Evolutionary conservation across 2,329 filamentous ascomycete species (phyloP), one percentile per base, ranked within the genome.

Genomic region (Nigrospora sphaerica): DNA sequence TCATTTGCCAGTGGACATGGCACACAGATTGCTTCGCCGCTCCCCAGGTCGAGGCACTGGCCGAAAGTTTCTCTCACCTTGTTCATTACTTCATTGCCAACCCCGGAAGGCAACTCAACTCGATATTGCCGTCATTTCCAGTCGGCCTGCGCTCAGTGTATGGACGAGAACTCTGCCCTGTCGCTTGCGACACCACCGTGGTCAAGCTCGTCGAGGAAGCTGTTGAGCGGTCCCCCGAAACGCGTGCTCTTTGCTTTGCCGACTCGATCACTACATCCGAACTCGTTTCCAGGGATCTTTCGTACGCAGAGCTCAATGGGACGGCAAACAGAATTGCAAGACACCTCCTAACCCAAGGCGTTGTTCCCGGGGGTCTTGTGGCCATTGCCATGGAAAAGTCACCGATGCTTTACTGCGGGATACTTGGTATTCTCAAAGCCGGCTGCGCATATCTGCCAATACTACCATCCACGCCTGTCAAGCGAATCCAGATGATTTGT

Each of bases 391-490:
- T 95, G 77, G 79, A 91, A 18, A 95, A 93, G 59, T 91, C 84
- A 0, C 62, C 81, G 1, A 63, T 81, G 23, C 67, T 95, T 1
- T 95, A 95, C 57, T 72, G 83, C 28, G 75, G 81, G 0, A 87
- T 95, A 23, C 70, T 95, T 31, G 89, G 81, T 1, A 76, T 84
- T 18, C 63, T 88, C 32, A 95, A 95, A 57, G 70, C 80, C 6
- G 88, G 88, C 10, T 83, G 82, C 56, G 88, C 83, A 9, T 93
- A 95, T 57, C 66, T 95, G n/a, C 88, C 89, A 0, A 71, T 95
- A 4, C 73, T 88, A 1, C 85, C 87, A 1, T 80, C 77, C n/a
- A 86, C 83, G 0, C 88, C 89, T 0, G 18, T 58, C 1, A 73
- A 80, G 11, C 74, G 87, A 43, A 68, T 86, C 1, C 61, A 69